Evolutionary conservation across 2,329 filamentous ascomycete genomes (phyloP).

Genomic region (Aspergillus phoenicis): DNA sequence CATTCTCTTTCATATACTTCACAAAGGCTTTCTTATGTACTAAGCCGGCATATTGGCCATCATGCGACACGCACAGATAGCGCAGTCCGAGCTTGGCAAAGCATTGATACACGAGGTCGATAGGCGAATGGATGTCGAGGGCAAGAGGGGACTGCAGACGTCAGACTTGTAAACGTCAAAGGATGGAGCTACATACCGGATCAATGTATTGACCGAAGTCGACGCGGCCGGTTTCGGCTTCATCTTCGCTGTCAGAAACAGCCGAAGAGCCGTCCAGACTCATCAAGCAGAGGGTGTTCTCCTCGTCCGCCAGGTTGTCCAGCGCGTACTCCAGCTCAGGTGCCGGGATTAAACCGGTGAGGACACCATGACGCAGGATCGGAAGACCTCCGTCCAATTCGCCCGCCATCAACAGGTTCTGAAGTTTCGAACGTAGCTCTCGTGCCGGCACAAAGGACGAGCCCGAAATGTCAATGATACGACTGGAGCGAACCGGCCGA

Average conservation of each 20-base stretch:
- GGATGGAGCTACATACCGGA: conserved; percentile 59
- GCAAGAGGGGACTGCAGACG: conserved; percentile 71
- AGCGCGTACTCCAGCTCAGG: conserved; percentile 92
- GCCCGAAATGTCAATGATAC: conserved; percentile 83
- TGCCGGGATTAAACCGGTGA: conserved; percentile 89
- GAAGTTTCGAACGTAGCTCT: conserved; percentile 77
- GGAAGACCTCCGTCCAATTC: conserved; percentile 92
- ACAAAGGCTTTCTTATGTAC: conserved; percentile 98
- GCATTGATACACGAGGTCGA: conserved; percentile 95
- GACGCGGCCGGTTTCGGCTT: conserved; percentile 62
- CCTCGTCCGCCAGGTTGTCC: conserved; percentile 78
- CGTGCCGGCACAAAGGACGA: conserved; percentile 78
- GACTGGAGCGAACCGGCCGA: conserved; percentile 70
- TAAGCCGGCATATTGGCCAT: conserved; percentile 86
- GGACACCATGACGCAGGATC: conserved; percentile 73
- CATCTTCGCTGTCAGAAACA: conserved; percentile 63
- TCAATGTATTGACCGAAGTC: conserved; percentile 94
- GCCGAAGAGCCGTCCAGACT: conserved; percentile 60
- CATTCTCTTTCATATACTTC: conserved; percentile 84
- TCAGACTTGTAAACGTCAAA: conserved; percentile 10
- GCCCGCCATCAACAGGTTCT: conserved; percentile 77
- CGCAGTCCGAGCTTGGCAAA: conserved; percentile 91
- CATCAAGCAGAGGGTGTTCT: conserved; percentile 76
- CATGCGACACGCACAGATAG: conserved; percentile 84
- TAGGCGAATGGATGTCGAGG: conserved; percentile 83